Evolutionary conservation across 495 filamentous ascomycete genomes (phyloP).

Genomic region (Hamigera avellanea): DNA sequence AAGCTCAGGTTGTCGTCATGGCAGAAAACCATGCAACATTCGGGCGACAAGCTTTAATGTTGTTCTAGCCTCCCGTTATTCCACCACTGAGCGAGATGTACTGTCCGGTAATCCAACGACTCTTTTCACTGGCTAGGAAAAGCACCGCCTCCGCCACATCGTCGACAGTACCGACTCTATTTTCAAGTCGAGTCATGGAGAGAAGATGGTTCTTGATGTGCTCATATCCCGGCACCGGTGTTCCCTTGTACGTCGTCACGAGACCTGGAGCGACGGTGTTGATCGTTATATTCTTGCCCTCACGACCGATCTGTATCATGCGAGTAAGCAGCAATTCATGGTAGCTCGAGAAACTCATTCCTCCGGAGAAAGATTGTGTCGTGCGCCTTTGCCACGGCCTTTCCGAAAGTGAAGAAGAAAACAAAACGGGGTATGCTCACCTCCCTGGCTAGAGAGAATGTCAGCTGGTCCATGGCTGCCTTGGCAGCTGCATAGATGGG

Average conservation of each 20-base stretch:
- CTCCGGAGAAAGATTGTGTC: neutral
- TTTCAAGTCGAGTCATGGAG: conserved; percentile 26
- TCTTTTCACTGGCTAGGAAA: conserved; percentile 37
- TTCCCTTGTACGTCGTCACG: conserved; percentile 18
- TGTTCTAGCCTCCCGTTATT: neutral
- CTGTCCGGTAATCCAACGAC: conserved; percentile 49
- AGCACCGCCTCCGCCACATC: conserved; percentile 46
- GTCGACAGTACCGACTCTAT: conserved; percentile 39
- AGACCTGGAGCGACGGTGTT: conserved; percentile 20
- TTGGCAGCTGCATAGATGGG: conserved; percentile 33
- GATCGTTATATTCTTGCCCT: neutral
- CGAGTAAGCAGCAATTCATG: conserved; percentile 18
- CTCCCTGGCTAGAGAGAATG: conserved; percentile 30
- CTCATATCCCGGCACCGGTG: neutral
- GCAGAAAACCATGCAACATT: too few species aligned
- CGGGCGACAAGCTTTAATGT: too few species aligned
- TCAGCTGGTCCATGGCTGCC: conserved; percentile 34
- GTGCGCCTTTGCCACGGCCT: too few species aligned
- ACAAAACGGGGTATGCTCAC: too few species aligned
- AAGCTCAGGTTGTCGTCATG: too few species aligned
- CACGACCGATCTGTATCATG: neutral
- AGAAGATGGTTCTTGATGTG: neutral
- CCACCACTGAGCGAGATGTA: conserved; percentile 46
- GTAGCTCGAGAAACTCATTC: neutral
- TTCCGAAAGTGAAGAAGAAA: too few species aligned